Conservation (phyloP, 2,329 filamentous ascomycete species). For the Cercospora brassicicola region DNA sequence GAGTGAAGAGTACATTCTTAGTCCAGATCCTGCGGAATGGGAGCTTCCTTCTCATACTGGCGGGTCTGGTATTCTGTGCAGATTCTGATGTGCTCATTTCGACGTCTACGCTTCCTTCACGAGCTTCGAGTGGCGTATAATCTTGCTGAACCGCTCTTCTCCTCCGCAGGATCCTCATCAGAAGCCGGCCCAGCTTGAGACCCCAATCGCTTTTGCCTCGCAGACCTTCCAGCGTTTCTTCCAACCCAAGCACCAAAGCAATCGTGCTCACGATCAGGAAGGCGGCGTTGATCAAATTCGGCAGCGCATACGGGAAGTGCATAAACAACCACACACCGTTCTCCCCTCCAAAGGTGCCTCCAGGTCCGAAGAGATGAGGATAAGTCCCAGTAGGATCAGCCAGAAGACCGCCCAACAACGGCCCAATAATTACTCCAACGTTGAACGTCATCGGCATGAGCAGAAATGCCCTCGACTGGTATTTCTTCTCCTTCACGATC, state of each 20-base stretch:
- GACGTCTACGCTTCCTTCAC: constrained; percentile 32
- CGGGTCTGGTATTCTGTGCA: not conserved
- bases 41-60: constrained; percentile 38
- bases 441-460: constrained; percentile 70
- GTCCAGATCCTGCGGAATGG: constrained; percentile 52
- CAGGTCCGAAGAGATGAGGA: constrained; percentile 63
- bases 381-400: constrained; percentile 65
- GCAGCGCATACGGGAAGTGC: constrained; percentile 68
- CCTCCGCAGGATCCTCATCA: constrained; percentile 40
- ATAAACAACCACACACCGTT: constrained; percentile 62
- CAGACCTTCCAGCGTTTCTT: constrained; percentile 56
- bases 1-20: constrained; percentile 46
- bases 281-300: constrained; percentile 64
- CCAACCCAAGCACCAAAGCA: constrained; percentile 62
- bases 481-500: constrained; percentile 68
- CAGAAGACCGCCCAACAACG: constrained; percentile 63
- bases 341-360: constrained; percentile 57
- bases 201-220: constrained; percentile 46
- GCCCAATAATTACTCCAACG: constrained; percentile 51
- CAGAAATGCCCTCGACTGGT: constrained; percentile 56
- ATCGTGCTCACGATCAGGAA: constrained; percentile 59
- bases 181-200: constrained; percentile 42
- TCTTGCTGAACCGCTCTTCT: constrained; percentile 22
- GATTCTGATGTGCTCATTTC: constrained; percentile 23
- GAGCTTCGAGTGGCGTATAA: constrained; percentile 38